Conservation (phyloP, 2,329 filamentous ascomycete genomes). For the Paecilomyces variotii region DNA sequence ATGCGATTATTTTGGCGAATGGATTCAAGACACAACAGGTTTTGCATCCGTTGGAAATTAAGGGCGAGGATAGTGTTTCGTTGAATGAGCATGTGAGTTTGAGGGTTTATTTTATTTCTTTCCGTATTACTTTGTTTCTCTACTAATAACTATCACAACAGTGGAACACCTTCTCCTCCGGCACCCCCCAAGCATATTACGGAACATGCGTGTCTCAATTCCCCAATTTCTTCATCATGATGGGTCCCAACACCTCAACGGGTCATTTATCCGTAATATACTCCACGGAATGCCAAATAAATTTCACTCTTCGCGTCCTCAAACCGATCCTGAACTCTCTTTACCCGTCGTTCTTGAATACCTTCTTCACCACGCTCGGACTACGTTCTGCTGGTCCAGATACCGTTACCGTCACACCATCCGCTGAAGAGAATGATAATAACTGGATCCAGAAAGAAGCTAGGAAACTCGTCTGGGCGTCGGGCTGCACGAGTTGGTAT, state of each 20-base stretch:
- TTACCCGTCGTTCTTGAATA: constrained; percentile 16
- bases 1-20: constrained; percentile 43
- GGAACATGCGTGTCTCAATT: constrained; percentile 43
- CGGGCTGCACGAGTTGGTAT: constrained; percentile 47
- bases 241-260: constrained; percentile 41
- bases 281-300: constrained; percentile 46
- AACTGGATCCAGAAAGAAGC: constrained; percentile 34
- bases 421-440: constrained; percentile 29
- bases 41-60: constrained; percentile 41
- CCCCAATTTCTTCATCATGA: constrained; percentile 41
- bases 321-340: constrained; percentile 31
- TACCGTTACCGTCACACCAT: constrained; percentile 29
- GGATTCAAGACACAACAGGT: constrained; percentile 44
- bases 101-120: background rate
- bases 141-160: constrained; percentile 6
- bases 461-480: constrained; percentile 40
- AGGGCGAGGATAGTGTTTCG: constrained; percentile 30
- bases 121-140: background rate
- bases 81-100: constrained; percentile 22
- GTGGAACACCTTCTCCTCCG: constrained; percentile 31
- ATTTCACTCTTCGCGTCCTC: constrained; percentile 38
- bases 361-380: constrained; percentile 4
- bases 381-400: constrained; percentile 4
- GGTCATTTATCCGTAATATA: constrained; percentile 46
- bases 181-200: constrained; percentile 39